Evolutionary conservation across 176 grass and related monocot genomes (phyloP).

Genomic region (Poa annua): DNA sequence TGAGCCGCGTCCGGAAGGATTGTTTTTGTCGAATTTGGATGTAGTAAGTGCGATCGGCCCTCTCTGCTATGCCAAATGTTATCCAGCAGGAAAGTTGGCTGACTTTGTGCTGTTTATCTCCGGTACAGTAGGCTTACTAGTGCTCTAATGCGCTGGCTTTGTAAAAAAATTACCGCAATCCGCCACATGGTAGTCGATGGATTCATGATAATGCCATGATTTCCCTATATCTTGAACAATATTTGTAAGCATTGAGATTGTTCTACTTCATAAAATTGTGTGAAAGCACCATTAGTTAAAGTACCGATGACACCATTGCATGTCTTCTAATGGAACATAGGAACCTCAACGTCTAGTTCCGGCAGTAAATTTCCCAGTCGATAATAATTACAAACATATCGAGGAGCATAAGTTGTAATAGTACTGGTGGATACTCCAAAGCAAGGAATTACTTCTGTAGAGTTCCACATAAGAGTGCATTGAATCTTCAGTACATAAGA

Average conservation of each 20-base stretch:
- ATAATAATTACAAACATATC: neutral
- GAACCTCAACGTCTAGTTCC: conserved; percentile 42
- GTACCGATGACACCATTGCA: conserved; percentile 15
- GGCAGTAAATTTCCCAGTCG: conserved; percentile 21
- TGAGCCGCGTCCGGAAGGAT: neutral
- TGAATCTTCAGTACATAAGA: neutral
- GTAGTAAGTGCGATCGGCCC: too few species aligned
- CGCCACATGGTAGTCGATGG: too few species aligned
- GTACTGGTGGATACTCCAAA: neutral
- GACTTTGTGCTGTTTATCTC: neutral
- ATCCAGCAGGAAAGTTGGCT: neutral
- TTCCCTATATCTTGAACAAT: too few species aligned
- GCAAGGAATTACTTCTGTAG: neutral
- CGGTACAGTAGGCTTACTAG: neutral
- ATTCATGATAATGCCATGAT: too few species aligned
- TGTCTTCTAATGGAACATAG: conserved; percentile 45
- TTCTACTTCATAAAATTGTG: neutral
- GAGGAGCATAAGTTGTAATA: neutral
- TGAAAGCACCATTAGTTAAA: neutral
- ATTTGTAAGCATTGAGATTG: neutral
- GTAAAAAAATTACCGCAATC: too few species aligned
- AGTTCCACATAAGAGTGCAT: neutral
- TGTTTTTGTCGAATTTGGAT: neutral
- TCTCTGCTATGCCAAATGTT: neutral
- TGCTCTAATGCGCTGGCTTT: too few species aligned